phyloP scores from a whole-genome alignment of 768 basidiomycete genomes.

The Pulveroboletus ravenelii region DNA sequence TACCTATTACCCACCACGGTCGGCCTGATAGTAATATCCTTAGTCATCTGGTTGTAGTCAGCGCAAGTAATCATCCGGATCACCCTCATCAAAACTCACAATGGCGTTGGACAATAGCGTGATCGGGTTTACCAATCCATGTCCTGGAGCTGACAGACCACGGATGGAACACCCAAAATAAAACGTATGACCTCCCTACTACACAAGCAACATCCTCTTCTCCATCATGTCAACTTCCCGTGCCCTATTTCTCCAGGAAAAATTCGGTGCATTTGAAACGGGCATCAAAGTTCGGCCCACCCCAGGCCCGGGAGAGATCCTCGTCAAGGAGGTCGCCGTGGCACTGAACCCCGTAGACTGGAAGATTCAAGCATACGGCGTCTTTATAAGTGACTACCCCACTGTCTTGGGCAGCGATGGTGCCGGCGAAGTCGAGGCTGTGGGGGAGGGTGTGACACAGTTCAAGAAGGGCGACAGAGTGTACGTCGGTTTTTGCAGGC shows the following conservation, averaged over 20 bases:
- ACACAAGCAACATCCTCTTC: too few species aligned
- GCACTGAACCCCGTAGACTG: conserved; percentile 45
- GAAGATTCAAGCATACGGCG: conserved; percentile 16
- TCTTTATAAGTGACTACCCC: conserved; percentile 26
- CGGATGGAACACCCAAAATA: too few species aligned
- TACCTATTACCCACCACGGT: too few species aligned
- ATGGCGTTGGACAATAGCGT: too few species aligned
- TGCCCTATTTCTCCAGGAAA: conserved; percentile 17
- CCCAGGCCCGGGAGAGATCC: conserved; percentile 41
- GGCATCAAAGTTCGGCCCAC: conserved; percentile 5
- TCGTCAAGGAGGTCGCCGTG: conserved; percentile 39
- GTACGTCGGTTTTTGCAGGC: neutral
- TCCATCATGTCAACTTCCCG: conserved; percentile 12
- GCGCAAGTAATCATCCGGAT: too few species aligned
- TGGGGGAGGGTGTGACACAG: conserved; percentile 37
- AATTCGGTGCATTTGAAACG: conserved; percentile 12
- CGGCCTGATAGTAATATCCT: too few species aligned
- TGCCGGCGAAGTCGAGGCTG: conserved; percentile 36
- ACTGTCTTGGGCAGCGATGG: conserved; percentile 35
- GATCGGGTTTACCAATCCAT: too few species aligned
- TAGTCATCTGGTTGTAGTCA: too few species aligned
- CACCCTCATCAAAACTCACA: too few species aligned
- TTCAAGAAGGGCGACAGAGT: conserved; percentile 34
- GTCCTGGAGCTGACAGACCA: too few species aligned
- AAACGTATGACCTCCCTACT: too few species aligned